These are phyloP conservation scores for Microbotryum violaceum DNA, from an alignment of 1,284 basidiomycete species.

Conservation along the genomic window DNA sequence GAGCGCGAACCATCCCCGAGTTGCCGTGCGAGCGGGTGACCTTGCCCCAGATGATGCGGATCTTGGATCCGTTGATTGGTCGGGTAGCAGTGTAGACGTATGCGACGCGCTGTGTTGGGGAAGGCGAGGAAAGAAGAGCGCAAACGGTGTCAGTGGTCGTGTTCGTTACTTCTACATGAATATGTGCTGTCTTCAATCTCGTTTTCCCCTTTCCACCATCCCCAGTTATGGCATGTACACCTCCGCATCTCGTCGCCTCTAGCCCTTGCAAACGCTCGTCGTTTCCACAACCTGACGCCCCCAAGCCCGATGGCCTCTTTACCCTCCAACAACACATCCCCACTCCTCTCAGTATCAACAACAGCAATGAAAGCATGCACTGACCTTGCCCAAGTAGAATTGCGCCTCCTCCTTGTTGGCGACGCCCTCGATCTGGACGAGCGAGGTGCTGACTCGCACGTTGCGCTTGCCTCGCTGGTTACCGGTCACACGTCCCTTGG, in stretches of 20 bases:
- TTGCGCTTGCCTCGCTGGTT: conserved; percentile 99
- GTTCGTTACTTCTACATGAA: too few species aligned
- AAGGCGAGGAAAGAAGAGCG: neutral
- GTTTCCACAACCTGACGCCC: too few species aligned
- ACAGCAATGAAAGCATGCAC: conserved; percentile 32
- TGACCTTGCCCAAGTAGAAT: conserved; percentile 97
- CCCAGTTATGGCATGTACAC: too few species aligned
- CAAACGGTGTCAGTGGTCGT: conserved; percentile 3
- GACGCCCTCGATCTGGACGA: conserved; percentile 96
- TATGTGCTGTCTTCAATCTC: too few species aligned
- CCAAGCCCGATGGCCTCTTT: neutral
- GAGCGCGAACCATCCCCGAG: conserved; percentile 93
- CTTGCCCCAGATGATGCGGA: conserved; percentile 51
- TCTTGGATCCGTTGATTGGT: conserved; percentile 42
- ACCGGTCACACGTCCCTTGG: conserved; percentile 92
- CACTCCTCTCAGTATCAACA: neutral
- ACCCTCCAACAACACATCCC: neutral
- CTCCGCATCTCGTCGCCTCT: neutral
- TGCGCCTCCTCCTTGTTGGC: conserved; percentile 83
- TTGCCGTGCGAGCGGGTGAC: conserved; percentile 88
- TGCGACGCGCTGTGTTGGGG: conserved; percentile 66
- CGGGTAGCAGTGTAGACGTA: conserved; percentile 67
- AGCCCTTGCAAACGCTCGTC: too few species aligned
- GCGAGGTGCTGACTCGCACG: conserved; percentile 86
- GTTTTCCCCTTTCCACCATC: neutral